phyloP scores from a whole-genome alignment of 495 filamentous ascomycete genomes.

The Daldinia grandis region DNA sequence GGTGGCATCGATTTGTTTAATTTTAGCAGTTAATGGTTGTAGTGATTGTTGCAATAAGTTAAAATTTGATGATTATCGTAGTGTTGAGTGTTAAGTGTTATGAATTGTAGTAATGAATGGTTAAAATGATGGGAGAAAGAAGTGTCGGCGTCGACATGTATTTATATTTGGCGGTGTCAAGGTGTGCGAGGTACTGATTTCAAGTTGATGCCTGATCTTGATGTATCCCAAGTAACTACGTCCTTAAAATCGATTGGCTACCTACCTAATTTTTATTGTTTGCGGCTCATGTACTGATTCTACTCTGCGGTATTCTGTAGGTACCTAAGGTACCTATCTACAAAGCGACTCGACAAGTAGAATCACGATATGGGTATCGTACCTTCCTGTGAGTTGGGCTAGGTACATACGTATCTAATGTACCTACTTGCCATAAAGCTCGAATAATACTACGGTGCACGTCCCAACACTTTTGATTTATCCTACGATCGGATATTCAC shows the following conservation, averaged over 20 bases:
- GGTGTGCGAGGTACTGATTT: neutral
- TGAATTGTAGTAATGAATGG: neutral
- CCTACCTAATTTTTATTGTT: neutral
- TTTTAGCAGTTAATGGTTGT: too few species aligned
- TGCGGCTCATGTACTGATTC: neutral
- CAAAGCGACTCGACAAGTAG: too few species aligned
- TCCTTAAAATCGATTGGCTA: neutral
- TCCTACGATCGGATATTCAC: neutral
- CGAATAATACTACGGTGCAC: neutral
- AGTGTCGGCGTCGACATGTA: neutral
- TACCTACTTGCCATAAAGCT: too few species aligned
- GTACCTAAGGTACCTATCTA: neutral
- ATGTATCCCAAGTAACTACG: neutral
- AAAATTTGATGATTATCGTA: neutral
- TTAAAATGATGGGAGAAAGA: neutral
- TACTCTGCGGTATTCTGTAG: neutral
- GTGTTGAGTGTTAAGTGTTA: neutral
- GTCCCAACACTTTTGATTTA: neutral
- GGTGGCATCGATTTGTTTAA: too few species aligned
- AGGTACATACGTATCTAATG: too few species aligned
- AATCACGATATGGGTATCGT: neutral
- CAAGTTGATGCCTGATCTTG: neutral
- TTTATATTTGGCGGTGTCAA: neutral
- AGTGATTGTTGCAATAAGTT: too few species aligned
- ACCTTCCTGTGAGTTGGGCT: neutral